Base-by-base conservation (phyloP, 805 yeast genomes). In the Starmerella stigmatis region DNA sequence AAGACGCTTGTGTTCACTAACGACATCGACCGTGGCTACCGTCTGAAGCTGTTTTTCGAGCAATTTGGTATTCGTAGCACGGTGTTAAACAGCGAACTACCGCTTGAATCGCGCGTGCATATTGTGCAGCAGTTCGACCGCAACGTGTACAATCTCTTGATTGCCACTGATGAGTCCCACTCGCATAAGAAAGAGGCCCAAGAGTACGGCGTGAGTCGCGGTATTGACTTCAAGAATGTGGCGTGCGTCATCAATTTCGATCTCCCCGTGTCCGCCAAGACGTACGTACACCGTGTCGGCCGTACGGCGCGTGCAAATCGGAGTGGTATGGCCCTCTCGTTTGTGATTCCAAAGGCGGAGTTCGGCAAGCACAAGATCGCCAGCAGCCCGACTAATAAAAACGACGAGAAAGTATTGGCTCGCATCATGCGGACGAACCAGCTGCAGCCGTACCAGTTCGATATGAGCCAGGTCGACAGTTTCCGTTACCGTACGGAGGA, bases 241-340 rank as follows among this genome's bases (percentile, higher is more conserved):
- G 92, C 96, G 8, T 92, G 97, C 67, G 98, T 92, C 7, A 69
- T 92, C 53, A 92, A 92, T 65, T 92, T 92, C 62, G 98, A 92
- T 61, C 69, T 92, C 56, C 98, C 98, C 32, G 74, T 84, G 3
- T 78, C 94, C 9, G 79, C 96, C 5, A 82, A 81, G 60, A 76
- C 94, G 3, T 92, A 92, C 60, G 79, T 86, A 25, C 98, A 92
- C 64, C 75, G 98, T 61, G 76, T 92, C 29, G 98, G 98, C 42
- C 78, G 98, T 69, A 92, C 98, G 4, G 98, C 98, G 5, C 78
- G 98, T 66, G 97, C 95, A 7, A 95, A 96, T 44, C 86, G 85
- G 60, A 73, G 92, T 1, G 98, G 98, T 47, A 88, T 86, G 75
- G 83, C 97, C 0, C 71, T 92, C 45, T 86, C 96, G 15, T 92